Conservation (phyloP, 768 basidiomycete genomes). For the Cystoderma amianthinum region DNA sequence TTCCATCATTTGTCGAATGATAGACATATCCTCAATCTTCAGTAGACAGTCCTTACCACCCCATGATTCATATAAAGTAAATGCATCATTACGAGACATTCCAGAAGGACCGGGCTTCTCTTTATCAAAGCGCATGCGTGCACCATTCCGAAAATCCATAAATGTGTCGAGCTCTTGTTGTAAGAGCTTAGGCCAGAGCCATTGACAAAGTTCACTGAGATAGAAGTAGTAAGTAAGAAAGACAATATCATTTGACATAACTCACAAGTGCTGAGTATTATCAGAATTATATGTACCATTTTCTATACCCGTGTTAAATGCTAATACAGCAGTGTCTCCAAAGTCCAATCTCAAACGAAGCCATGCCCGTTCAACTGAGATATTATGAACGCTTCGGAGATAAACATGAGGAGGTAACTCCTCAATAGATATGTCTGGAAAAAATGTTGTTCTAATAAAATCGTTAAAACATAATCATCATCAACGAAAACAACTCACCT, state of each 20-base stretch:
- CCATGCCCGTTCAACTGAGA: slow-evolving; percentile 27
- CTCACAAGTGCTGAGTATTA: slow-evolving; percentile 18
- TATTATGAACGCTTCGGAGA: slow-evolving; percentile 24
- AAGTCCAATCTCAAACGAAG: slow-evolving; percentile 19
- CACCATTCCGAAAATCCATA: slow-evolving; percentile 15
- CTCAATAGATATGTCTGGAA: no score
- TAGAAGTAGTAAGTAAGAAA: slow-evolving; percentile 2
- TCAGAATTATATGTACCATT: slow-evolving; percentile 15
- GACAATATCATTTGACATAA: slow-evolving; percentile 6
- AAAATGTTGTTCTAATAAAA: no score
- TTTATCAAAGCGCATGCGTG: slow-evolving; percentile 18
- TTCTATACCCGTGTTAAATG: slow-evolving; percentile 14
- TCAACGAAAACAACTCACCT: slow-evolving; percentile 16
- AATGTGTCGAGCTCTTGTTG: slow-evolving; percentile 12
- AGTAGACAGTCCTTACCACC: slow-evolving; percentile 19
- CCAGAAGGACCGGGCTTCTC: slow-evolving; percentile 26
- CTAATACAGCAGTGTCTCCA: slow-evolving; percentile 20
- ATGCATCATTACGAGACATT: slow-evolving; percentile 24
- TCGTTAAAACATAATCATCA: no score
- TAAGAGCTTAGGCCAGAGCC: slow-evolving; percentile 21
- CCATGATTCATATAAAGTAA: slow-evolving; percentile 14
- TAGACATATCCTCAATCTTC: slow-evolving; percentile 9
- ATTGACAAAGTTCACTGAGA: slow-evolving; percentile 15
- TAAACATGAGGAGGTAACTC: slow-evolving; percentile 22
- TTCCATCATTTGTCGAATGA: slow-evolving; percentile 19